Evolutionary conservation across 2,329 filamentous ascomycete species (phyloP).

Genomic region (Epichloe typhina): DNA sequence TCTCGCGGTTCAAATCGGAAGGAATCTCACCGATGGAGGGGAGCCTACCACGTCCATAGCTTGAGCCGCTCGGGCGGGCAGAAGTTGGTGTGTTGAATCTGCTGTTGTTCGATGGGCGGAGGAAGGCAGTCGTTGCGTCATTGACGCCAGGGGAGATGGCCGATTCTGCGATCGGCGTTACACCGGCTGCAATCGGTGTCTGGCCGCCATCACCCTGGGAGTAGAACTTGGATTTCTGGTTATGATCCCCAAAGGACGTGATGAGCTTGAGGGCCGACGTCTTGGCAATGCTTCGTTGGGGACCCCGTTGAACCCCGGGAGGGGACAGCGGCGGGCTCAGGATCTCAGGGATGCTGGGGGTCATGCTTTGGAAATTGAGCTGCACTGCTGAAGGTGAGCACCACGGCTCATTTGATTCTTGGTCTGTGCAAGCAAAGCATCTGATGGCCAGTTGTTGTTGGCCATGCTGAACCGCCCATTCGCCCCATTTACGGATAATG

Average conservation of each 20-base stretch:
- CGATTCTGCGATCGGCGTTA: constrained; percentile 77
- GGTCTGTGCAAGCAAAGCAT: constrained; percentile 82
- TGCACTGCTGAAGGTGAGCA: constrained; percentile 65
- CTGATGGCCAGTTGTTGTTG: constrained; percentile 84
- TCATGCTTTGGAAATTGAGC: constrained; percentile 41
- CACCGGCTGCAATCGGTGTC: constrained; percentile 70
- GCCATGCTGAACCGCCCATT: constrained; percentile 73
- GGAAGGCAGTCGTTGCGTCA: constrained; percentile 53
- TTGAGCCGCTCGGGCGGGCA: constrained; percentile 43
- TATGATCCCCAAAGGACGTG: constrained; percentile 64
- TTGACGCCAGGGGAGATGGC: constrained; percentile 49
- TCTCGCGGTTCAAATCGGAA: constrained; percentile 18
- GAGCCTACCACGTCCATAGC: constrained; percentile 50
- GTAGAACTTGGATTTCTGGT: constrained; percentile 52
- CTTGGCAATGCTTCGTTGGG: constrained; percentile 56
- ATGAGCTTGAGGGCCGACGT: constrained; percentile 80
- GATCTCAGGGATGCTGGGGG: constrained; percentile 44
- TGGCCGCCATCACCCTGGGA: constrained; percentile 39
- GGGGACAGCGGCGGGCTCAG: constrained; percentile 64
- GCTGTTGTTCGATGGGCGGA: constrained; percentile 54
- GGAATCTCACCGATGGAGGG: constrained; percentile 60
- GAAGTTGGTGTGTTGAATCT: constrained; percentile 58
- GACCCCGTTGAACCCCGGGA: constrained; percentile 46
- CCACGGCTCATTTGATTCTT: constrained; percentile 79
- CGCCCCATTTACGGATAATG: constrained; percentile 88